Evolutionary conservation across 1,139 yeast species (phyloP).

Genomic region (Suhomyces atakaporum): DNA sequence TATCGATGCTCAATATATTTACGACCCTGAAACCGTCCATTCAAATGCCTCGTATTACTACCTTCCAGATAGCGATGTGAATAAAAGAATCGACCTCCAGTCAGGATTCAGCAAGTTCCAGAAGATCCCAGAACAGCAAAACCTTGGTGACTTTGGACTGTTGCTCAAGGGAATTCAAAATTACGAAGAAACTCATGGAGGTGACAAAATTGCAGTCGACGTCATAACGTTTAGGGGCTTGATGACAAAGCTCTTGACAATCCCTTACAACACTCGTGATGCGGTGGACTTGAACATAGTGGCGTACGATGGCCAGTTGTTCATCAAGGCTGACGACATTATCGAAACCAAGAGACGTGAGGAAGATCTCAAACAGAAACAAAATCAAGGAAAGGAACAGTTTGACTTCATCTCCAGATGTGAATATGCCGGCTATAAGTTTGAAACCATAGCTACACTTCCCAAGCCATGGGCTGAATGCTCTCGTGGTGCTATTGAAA

Average conservation of each 20-base stretch:
- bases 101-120: constrained; percentile 64
- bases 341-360: constrained; percentile 33
- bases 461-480: constrained; percentile 75
- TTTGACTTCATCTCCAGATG: constrained; percentile 40
- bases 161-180: constrained; percentile 55
- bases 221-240: constrained; percentile 84
- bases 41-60: constrained; percentile 62
- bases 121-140: constrained; percentile 54
- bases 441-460: constrained; percentile 77
- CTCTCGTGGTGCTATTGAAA: constrained; percentile 65
- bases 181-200: constrained; percentile 51
- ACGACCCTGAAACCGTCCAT: constrained; percentile 51
- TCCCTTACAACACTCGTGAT: constrained; percentile 59
- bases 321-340: constrained; percentile 64
- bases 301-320: constrained; percentile 77
- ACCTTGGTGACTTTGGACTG: constrained; percentile 57
- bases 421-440: constrained; percentile 76
- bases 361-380: constrained; percentile 25
- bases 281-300: constrained; percentile 67
- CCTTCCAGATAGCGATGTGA: constrained; percentile 66
- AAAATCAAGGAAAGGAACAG: constrained; percentile 35
- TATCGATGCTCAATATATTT: constrained; percentile 44
- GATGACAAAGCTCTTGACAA: constrained; percentile 64
- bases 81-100: constrained; percentile 55
- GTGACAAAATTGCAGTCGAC: constrained; percentile 56